Conservation (phyloP, 78 protist species). For the Diacronema lutheri region DNA sequence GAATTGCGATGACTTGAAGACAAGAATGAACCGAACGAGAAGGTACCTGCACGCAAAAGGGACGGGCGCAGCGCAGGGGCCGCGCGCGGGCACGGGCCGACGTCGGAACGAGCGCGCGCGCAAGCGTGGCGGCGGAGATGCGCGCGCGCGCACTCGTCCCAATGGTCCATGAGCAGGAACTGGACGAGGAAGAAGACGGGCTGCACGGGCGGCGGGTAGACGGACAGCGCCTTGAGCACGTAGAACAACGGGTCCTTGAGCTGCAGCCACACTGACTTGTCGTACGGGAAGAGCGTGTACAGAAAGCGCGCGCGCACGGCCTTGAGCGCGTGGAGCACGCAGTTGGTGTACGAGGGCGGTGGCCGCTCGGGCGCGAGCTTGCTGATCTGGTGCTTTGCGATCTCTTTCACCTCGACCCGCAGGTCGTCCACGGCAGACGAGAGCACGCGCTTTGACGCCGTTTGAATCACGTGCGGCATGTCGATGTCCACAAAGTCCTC, state of each 20-base stretch:
- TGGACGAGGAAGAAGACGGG: slow-evolving; percentile 7
- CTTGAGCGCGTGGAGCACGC: neutral
- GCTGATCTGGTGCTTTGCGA: too few species aligned
- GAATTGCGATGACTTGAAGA: neutral
- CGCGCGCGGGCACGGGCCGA: too few species aligned
- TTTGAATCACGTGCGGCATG: neutral
- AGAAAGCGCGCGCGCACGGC: neutral
- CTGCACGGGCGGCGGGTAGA: neutral
- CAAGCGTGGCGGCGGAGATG: too few species aligned
- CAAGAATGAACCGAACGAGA: neutral
- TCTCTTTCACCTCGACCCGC: neutral
- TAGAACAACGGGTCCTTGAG: neutral
- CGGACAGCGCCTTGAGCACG: slow-evolving; percentile 1
- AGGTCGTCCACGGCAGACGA: neutral
- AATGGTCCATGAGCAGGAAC: neutral
- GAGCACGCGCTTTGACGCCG: neutral
- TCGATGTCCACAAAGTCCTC: neutral
- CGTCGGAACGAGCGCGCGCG: too few species aligned
- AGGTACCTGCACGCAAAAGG: too few species aligned
- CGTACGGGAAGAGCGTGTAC: slow-evolving; percentile 1
- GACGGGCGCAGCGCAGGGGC: too few species aligned
- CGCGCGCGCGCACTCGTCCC: too few species aligned
- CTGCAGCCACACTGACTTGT: neutral
- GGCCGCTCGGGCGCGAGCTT: neutral
- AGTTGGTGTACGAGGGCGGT: too few species aligned